Evolutionary conservation across 768 basidiomycete genomes (phyloP).

Genomic region (Multifurca ochricompacta): DNA sequence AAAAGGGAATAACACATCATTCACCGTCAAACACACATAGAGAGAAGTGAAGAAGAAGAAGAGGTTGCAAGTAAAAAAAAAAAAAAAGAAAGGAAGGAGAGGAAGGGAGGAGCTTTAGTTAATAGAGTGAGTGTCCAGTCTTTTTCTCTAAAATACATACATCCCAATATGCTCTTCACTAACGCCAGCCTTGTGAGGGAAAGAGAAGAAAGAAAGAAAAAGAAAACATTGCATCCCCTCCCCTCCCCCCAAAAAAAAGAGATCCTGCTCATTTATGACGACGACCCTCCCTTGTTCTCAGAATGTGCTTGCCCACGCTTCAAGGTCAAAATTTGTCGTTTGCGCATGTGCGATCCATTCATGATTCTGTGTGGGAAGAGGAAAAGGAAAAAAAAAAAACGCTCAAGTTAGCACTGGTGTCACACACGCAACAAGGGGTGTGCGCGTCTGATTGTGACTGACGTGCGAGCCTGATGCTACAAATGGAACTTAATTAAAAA

Average conservation of each 20-base stretch:
- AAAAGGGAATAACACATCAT: no score
- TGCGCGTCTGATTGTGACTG: no score
- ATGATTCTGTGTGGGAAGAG: slow-evolving; percentile 67
- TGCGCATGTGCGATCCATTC: slow-evolving; percentile 65
- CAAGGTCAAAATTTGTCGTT: slow-evolving; percentile 57
- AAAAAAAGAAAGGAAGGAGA: no score
- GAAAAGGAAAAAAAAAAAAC: slow-evolving; percentile 2
- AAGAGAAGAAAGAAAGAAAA: no score
- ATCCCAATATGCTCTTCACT: slow-evolving; percentile 4
- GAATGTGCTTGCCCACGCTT: slow-evolving; percentile 74
- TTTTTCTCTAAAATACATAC: slow-evolving; percentile 9
- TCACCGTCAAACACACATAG: no score
- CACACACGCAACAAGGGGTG: no score
- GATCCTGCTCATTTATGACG: slow-evolving; percentile 12
- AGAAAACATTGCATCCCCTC: no score
- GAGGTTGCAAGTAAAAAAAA: not conserved
- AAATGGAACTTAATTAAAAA: no score
- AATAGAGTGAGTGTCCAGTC: not conserved
- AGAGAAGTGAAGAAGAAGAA: not conserved
- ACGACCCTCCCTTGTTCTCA: slow-evolving; percentile 27
- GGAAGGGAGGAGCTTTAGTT: no score
- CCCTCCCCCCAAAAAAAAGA: no score
- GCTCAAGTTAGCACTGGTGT: not conserved
- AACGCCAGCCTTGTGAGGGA: no score
- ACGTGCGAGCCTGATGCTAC: no score